Percentiles rank a stretch among this genome's conserved stretches.
These are phyloP conservation scores for Kuraishia borneana DNA, from an alignment of 805 yeast genomes.

Conservation along the genomic window DNA sequence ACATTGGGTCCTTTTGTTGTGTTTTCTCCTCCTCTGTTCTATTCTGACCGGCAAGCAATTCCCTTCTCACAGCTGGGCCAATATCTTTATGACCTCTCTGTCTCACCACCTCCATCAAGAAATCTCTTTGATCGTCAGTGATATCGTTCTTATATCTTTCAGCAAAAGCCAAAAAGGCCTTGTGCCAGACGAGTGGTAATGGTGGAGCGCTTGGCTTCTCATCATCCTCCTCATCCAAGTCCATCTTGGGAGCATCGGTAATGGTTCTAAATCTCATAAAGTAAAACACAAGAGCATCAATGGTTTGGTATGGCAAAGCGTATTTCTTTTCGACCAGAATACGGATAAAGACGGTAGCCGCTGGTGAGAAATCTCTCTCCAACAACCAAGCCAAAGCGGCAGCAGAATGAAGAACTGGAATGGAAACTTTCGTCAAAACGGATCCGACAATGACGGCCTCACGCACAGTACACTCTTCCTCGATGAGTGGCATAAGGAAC, in stretches of 20 bases:
- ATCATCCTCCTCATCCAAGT: slow-evolving; percentile 19
- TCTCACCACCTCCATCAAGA: slow-evolving; percentile 80
- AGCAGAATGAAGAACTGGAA: slow-evolving; percentile 92
- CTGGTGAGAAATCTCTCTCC: slow-evolving; percentile 76
- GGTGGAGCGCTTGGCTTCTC: slow-evolving; percentile 34
- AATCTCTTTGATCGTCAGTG: slow-evolving; percentile 97
- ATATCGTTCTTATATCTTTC: slow-evolving; percentile 95
- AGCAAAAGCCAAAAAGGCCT: slow-evolving; percentile 87
- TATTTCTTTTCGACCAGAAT: slow-evolving; percentile 87
- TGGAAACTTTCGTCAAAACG: slow-evolving; percentile 76
- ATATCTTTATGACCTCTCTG: slow-evolving; percentile 82
- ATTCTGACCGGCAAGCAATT: slow-evolving; percentile 75
- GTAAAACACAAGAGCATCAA: slow-evolving; percentile 88
- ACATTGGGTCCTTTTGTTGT: background rate
- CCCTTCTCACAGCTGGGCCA: slow-evolving; percentile 92
- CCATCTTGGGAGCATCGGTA: slow-evolving; percentile 12
- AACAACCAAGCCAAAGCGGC: slow-evolving; percentile 84
- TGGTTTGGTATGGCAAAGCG: slow-evolving; percentile 93
- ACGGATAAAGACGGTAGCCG: slow-evolving; percentile 83
- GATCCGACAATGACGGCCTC: slow-evolving; percentile 96
- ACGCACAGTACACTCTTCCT: slow-evolving; percentile 77
- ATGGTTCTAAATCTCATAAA: slow-evolving; percentile 81
- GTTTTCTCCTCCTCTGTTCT: slow-evolving; percentile 20
- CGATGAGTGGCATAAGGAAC: slow-evolving; percentile 82
- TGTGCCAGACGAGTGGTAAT: slow-evolving; percentile 96